Evolutionary conservation across 2,329 filamentous ascomycete genomes (phyloP).

Genomic region (Botrytis fabae): DNA sequence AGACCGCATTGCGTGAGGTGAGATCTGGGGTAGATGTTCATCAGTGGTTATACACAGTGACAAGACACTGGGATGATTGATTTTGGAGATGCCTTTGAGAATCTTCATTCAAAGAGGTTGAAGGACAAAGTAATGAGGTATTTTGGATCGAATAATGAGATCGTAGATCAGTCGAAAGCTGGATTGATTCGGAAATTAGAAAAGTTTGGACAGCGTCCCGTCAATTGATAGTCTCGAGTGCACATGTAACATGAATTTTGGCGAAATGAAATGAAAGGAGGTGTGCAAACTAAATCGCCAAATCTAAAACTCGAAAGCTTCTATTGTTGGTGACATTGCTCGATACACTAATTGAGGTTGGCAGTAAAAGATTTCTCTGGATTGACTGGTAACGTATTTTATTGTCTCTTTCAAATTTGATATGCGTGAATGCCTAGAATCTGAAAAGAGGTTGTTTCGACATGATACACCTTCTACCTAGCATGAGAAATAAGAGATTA

Average conservation of each 20-base stretch:
- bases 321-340: neutral
- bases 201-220: neutral
- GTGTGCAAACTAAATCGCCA: neutral
- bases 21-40: neutral
- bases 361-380: neutral
- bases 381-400: neutral
- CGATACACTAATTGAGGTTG: neutral
- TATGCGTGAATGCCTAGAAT: neutral
- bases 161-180: neutral
- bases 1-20: neutral
- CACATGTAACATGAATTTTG: neutral
- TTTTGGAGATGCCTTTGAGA: neutral
- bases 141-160: neutral
- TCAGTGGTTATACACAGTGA: neutral
- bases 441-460: too few species aligned
- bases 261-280: neutral
- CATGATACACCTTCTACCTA: neutral
- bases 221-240: neutral
- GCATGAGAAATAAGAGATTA: neutral
- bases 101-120: neutral
- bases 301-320: neutral
- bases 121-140: neutral
- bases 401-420: neutral
- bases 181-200: neutral
- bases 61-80: neutral